Percentiles rank a stretch among this genome's conserved stretches.
Evolutionary conservation across 345 rosid genomes (phyloP).

Genomic region (Litchi chinensis): DNA sequence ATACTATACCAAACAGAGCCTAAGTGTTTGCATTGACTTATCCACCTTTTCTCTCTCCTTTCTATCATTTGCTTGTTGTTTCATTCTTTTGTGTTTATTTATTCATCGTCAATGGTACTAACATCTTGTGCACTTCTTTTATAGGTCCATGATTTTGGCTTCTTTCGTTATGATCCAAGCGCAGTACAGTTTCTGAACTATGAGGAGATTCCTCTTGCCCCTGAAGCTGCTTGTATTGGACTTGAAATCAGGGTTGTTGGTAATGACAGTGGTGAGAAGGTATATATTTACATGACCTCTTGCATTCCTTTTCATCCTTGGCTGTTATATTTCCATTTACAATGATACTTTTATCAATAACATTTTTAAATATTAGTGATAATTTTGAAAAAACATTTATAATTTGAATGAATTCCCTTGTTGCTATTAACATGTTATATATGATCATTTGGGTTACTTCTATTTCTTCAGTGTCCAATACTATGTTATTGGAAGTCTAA

Average conservation of each 20-base stretch:
- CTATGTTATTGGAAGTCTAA: background rate
- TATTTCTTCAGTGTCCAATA: background rate
- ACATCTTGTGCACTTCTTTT: slow-evolving; percentile 26
- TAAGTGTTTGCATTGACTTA: background rate
- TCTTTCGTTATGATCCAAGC: slow-evolving; percentile 80
- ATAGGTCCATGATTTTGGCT: slow-evolving; percentile 98
- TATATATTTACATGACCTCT: slow-evolving; percentile 25
- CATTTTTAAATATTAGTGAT: background rate
- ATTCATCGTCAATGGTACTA: slow-evolving; percentile 7
- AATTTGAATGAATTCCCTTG: background rate
- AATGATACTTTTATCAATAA: background rate
- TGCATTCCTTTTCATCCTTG: background rate
- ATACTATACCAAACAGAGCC: no score
- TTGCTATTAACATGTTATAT: background rate
- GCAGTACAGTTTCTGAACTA: slow-evolving; percentile 74
- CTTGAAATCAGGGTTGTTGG: slow-evolving; percentile 95
- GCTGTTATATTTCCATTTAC: background rate
- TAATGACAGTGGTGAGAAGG: slow-evolving; percentile 97
- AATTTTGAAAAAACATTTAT: no score
- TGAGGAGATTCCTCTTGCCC: slow-evolving; percentile 96
- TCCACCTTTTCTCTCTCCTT: background rate
- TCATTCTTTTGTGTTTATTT: background rate
- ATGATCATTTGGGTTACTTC: background rate
- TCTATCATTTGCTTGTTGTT: background rate
- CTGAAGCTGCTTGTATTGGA: slow-evolving; percentile 91